phyloP scores from a whole-genome alignment of 1,139 yeast species.

The Yamadazyma triangularis region DNA sequence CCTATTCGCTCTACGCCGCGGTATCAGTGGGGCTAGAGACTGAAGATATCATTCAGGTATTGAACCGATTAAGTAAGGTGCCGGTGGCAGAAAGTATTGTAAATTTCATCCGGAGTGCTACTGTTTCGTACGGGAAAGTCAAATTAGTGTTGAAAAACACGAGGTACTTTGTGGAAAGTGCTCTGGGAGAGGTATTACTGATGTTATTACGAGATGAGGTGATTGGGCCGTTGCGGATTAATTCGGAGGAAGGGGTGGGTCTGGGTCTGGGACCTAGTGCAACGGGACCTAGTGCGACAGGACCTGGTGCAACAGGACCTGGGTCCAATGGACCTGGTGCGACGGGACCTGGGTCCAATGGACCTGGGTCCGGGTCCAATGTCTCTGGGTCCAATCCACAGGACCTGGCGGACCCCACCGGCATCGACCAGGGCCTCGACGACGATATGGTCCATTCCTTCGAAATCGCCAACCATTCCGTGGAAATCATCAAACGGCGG shows the following conservation, averaged over 20 bases:
- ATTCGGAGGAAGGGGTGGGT: constrained; percentile 46
- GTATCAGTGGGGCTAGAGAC: constrained; percentile 97
- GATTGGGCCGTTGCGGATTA: constrained; percentile 79
- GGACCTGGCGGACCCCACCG: too few species aligned
- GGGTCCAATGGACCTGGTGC: too few species aligned
- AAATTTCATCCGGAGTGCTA: constrained; percentile 82
- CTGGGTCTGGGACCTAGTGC: constrained; percentile 51
- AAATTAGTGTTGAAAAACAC: constrained; percentile 91
- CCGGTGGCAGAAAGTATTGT: constrained; percentile 89
- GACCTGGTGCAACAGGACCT: too few species aligned
- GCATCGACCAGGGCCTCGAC: constrained; percentile 77
- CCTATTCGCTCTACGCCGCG: constrained; percentile 94
- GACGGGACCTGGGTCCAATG: constrained; percentile 63
- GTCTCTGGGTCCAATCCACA: too few species aligned
- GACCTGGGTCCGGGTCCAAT: constrained; percentile 15
- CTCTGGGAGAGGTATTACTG: constrained; percentile 90
- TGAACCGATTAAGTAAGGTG: constrained; percentile 85
- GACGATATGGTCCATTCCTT: constrained; percentile 98
- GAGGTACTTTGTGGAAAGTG: constrained; percentile 91
- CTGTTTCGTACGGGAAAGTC: constrained; percentile 94
- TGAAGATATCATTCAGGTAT: constrained; percentile 85
- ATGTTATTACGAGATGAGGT: constrained; percentile 87
- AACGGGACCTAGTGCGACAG: too few species aligned
- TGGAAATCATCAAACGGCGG: constrained; percentile 88
- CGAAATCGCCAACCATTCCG: constrained; percentile 85